Base-by-base conservation (phyloP, 2,329 filamentous ascomycete species). In the Stagonosporopsis rhizophila region DNA sequence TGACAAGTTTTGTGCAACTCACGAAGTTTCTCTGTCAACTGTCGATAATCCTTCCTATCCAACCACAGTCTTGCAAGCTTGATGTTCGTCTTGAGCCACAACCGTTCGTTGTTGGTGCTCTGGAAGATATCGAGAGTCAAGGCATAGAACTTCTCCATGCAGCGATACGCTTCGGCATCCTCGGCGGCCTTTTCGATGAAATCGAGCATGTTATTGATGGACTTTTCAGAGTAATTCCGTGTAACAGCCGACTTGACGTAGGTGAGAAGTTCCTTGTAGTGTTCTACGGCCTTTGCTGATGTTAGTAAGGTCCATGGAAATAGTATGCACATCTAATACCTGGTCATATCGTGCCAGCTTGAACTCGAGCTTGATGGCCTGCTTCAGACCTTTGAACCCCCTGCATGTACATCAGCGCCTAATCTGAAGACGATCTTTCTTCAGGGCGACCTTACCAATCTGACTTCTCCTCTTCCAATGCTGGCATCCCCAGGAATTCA, bases 161-260 rank as follows among this genome's bases (percentile, higher is more conserved):
- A 94, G 61, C 85, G 82, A 69, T 89, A 89, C 22, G 90, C 88
- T 39, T 87, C 86, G 7, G 87, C 85, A 58, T 87, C 84, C 62
- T 89, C 87, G 54, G 89, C 88, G 35, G 89, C 90, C 79, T 97
- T 98, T 77, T 98, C 94, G 64, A 99, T 95, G 75, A 90, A 96
- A 79, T 98, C 95, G 42, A 99, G 87, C 89, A 99, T 96, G 76
- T 97, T 98, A 80, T 98, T 98, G 80, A 99, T 96, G 12, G 94
- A 98, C 77, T 98, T 98, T 78, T 99, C 95, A 1, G 95, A 97
- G 78, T 98, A 98, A 78, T 98, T 99, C 61, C 95, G 88, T 37
- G 95, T 98, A 42, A 99, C 94, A 7, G 94, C 94, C 3, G 91
- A 96, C 77, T 95, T 96, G 79, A 98, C 93, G 71, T 98, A 99